phyloP scores from a whole-genome alignment of 2,329 filamentous ascomycete species.

The Endocalyx cinctus region DNA sequence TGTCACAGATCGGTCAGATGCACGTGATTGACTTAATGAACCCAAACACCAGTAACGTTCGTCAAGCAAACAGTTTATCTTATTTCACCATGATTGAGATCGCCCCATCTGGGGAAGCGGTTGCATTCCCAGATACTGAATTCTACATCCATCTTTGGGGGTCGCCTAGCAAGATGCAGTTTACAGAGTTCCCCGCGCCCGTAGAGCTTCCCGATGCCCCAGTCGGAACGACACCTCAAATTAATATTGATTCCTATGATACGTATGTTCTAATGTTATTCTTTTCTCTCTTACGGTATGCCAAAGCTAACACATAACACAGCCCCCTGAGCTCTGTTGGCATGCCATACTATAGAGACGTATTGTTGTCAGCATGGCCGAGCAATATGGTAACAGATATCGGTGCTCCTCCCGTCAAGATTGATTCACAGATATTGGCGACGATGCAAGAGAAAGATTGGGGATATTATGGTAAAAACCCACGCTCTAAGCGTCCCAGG shows the following conservation, averaged over 20 bases:
- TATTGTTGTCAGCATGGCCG: conserved; percentile 84
- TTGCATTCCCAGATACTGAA: conserved; percentile 75
- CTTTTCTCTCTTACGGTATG: background rate
- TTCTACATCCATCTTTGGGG: conserved; percentile 84
- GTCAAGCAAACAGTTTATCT: conserved; percentile 72
- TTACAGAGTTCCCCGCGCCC: conserved; percentile 75
- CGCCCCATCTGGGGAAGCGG: conserved; percentile 79
- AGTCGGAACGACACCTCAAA: conserved; percentile 46
- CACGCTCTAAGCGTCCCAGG: conserved; percentile 63
- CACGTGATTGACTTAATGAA: conserved; percentile 96
- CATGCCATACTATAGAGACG: conserved; percentile 89
- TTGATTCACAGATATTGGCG: conserved; percentile 66
- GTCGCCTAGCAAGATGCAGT: conserved; percentile 77
- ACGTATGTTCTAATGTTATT: conserved; percentile 45
- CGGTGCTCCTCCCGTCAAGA: conserved; percentile 72
- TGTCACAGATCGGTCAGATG: conserved; percentile 87
- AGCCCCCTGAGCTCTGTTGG: conserved; percentile 81
- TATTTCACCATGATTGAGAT: conserved; percentile 80
- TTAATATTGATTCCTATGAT: conserved; percentile 65
- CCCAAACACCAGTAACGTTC: conserved; percentile 78
- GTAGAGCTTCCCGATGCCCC: conserved; percentile 71
- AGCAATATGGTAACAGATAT: conserved; percentile 78
- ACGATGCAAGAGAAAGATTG: conserved; percentile 68
- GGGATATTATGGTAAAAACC: conserved; percentile 74
- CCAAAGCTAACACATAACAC: too few relatives aligned